Percentiles rank a stretch among this genome's conserved stretches.
Conservation (phyloP, 179 eudicot species). For the Spinacia oleracea region DNA sequence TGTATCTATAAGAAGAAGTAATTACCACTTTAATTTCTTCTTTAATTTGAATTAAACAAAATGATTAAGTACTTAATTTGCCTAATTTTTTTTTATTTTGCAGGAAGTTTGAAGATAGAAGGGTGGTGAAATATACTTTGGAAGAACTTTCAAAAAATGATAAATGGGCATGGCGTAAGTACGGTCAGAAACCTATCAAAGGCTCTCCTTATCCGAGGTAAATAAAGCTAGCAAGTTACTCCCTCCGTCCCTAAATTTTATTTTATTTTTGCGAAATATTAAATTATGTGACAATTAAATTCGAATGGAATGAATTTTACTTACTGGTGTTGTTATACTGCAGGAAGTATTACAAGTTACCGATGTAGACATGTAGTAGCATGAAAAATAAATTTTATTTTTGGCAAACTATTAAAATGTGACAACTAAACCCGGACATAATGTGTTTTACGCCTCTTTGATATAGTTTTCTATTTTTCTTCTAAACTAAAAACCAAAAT, state of each 20-base stretch:
- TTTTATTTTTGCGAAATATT: neutral
- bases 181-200: constrained; percentile 41
- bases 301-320: neutral
- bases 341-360: constrained; percentile 81
- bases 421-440: too few relatives aligned
- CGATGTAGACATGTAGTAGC: too few relatives aligned
- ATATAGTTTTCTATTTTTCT: too few relatives aligned
- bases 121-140: constrained; percentile 9
- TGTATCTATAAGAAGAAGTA: constrained; percentile 20
- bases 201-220: constrained; percentile 41
- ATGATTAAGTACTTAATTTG: neutral
- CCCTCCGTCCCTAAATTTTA: neutral
- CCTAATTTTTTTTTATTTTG: neutral
- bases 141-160: constrained; percentile 23
- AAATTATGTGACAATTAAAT: neutral
- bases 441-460: too few relatives aligned
- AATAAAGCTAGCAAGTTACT: neutral
- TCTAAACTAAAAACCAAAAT: too few relatives aligned
- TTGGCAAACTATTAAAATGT: too few relatives aligned
- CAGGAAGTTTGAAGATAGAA: constrained; percentile 30
- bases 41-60: neutral
- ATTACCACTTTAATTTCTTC: neutral
- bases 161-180: constrained; percentile 47
- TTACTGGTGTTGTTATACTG: neutral
- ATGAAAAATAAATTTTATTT: too few relatives aligned